Percentiles rank a stretch among this genome's conserved stretches.
phyloP scores from a whole-genome alignment of 2,329 filamentous ascomycete genomes.

The Calycina herbarum region DNA sequence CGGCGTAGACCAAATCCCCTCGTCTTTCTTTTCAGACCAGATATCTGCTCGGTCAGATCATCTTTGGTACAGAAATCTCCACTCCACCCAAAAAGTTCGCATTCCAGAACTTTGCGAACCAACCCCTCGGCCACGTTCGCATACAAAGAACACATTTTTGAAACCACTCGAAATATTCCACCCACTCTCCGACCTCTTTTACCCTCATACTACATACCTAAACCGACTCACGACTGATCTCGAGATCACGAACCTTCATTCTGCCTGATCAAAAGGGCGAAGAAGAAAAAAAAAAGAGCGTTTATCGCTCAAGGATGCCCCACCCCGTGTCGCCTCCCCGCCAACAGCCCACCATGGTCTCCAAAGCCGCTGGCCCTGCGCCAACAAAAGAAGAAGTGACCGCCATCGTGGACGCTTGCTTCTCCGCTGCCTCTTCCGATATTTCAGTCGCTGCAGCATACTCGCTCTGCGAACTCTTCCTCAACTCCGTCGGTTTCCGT shows the following conservation, averaged over 20 bases:
- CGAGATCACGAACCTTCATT: constrained; percentile 18
- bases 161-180: constrained; percentile 13
- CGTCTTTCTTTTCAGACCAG: constrained; percentile 17
- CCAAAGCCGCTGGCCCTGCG: constrained; percentile 43
- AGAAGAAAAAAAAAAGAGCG: constrained; percentile 17
- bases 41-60: constrained; percentile 28
- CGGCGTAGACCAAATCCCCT: constrained; percentile 33
- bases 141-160: constrained; percentile 30
- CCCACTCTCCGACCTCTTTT: constrained; percentile 14
- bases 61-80: constrained; percentile 24
- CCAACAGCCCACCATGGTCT: constrained; percentile 44
- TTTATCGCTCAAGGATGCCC: constrained; percentile 45
- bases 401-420: constrained; percentile 65
- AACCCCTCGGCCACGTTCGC: constrained; percentile 29
- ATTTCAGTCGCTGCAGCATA: constrained; percentile 63
- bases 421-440: constrained; percentile 56
- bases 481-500: constrained; percentile 64
- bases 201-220: constrained; percentile 18
- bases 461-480: constrained; percentile 61
- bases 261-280: constrained; percentile 14
- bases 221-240: constrained; percentile 9
- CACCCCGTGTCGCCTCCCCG: constrained; percentile 43
- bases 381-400: constrained; percentile 67
- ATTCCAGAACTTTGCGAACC: constrained; percentile 21
- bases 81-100: constrained; percentile 24